Percentiles rank a stretch among this genome's conserved stretches.
Evolutionary conservation across 192 early-diverging fungal genomes (phyloP).

Genomic region (Lobosporangium transversale): DNA sequence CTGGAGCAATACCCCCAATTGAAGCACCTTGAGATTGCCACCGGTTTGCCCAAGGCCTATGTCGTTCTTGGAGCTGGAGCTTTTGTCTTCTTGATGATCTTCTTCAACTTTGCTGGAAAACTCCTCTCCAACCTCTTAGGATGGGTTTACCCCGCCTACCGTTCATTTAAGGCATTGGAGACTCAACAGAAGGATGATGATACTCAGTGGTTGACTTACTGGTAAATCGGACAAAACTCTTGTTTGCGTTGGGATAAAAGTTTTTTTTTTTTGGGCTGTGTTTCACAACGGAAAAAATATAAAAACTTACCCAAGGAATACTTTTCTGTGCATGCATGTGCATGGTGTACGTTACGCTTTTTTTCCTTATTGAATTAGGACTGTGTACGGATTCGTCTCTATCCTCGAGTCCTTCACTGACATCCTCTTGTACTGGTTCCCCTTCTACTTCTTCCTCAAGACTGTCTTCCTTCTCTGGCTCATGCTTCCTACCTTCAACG

Average conservation of each 20-base stretch:
- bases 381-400: constrained; percentile 90
- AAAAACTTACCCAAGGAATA: too few relatives aligned
- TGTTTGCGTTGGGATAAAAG: background rate
- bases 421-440: constrained; percentile 90
- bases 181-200: constrained; percentile 79
- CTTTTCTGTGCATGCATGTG: too few relatives aligned
- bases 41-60: constrained; percentile 93
- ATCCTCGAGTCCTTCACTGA: constrained; percentile 93
- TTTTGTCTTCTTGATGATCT: constrained; percentile 78
- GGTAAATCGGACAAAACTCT: constrained; percentile 62
- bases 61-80: constrained; percentile 69
- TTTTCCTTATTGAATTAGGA: constrained; percentile 40
- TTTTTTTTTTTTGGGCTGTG: constrained; percentile 6
- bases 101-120: constrained; percentile 87
- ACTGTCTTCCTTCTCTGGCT: constrained; percentile 90
- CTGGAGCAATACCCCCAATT: constrained; percentile 74
- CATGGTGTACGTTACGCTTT: too few relatives aligned
- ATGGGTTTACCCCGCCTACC: constrained; percentile 94
- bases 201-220: constrained; percentile 93
- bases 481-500: constrained; percentile 73
- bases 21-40: constrained; percentile 75
- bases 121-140: constrained; percentile 87
- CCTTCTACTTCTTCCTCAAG: constrained; percentile 96
- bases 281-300: too few relatives aligned
- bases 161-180: constrained; percentile 94